Percentiles rank a stretch among this genome's conserved stretches.
phyloP scores from a whole-genome alignment of 805 yeast genomes.

The Schwanniomyces vanrijiae region DNA sequence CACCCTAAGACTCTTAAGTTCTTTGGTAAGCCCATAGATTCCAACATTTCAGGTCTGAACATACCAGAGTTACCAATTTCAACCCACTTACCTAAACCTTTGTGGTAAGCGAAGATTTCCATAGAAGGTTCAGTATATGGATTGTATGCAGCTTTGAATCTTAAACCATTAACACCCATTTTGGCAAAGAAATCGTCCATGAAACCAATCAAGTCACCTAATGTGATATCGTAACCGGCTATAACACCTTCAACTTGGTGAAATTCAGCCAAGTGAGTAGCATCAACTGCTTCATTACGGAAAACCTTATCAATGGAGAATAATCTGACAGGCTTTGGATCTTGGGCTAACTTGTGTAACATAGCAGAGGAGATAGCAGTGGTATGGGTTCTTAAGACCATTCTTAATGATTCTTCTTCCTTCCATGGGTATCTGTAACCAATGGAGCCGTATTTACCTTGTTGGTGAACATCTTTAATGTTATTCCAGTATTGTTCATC shows the following conservation, averaged over 20 bases:
- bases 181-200: slow-evolving; percentile 95
- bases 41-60: slow-evolving; percentile 99
- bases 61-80: slow-evolving; percentile 99
- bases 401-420: slow-evolving; percentile 81
- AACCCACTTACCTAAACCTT: slow-evolving; percentile 94
- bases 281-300: slow-evolving; percentile 99
- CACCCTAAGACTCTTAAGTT: slow-evolving; percentile 93
- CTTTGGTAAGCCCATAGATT: slow-evolving; percentile 96
- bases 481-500: slow-evolving; percentile 78
- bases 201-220: slow-evolving; percentile 96
- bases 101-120: slow-evolving; percentile 97
- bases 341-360: slow-evolving; percentile 82
- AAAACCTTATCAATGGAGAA: slow-evolving; percentile 97
- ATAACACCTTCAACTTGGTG: slow-evolving; percentile 99
- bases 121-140: slow-evolving; percentile 99
- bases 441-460: slow-evolving; percentile 88
- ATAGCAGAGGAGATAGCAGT: slow-evolving; percentile 90
- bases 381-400: slow-evolving; percentile 96
- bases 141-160: slow-evolving; percentile 98
- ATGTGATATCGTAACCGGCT: slow-evolving; percentile 91
- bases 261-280: slow-evolving; percentile 98
- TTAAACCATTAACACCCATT: slow-evolving; percentile 94
- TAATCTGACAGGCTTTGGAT: slow-evolving; percentile 86
- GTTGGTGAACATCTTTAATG: slow-evolving; percentile 81
- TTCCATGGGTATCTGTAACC: slow-evolving; percentile 99